phyloP scores from a whole-genome alignment of 2,329 filamentous ascomycete species.

The Neopestalotiopsis sp. region DNA sequence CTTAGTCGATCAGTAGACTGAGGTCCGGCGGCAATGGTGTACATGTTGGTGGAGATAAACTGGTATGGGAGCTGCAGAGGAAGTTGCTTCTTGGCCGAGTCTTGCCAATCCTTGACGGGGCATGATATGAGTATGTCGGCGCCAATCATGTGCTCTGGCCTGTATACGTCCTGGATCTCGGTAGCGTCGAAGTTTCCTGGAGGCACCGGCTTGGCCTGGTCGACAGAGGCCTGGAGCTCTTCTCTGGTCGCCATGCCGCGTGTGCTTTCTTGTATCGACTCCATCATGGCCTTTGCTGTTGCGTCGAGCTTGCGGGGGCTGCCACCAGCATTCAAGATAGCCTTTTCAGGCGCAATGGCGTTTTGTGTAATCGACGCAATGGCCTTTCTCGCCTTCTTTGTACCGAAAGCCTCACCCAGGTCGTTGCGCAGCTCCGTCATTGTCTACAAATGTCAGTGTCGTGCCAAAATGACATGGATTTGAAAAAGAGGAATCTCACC shows the following conservation, averaged over 20 bases:
- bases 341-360: slow-evolving; percentile 69
- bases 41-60: slow-evolving; percentile 70
- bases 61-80: slow-evolving; percentile 62
- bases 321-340: slow-evolving; percentile 48
- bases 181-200: slow-evolving; percentile 70
- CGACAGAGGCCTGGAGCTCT: slow-evolving; percentile 66
- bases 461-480: background rate
- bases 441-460: slow-evolving; percentile 46
- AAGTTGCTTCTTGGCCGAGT: slow-evolving; percentile 64
- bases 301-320: slow-evolving; percentile 57
- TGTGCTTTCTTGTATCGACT: slow-evolving; percentile 65
- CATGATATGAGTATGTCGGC: slow-evolving; percentile 69
- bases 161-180: slow-evolving; percentile 75
- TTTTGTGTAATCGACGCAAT: slow-evolving; percentile 66
- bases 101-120: slow-evolving; percentile 76
- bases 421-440: slow-evolving; percentile 68
- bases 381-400: slow-evolving; percentile 83
- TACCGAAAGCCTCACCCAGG: slow-evolving; percentile 80
- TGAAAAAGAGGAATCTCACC: slow-evolving; percentile 33
- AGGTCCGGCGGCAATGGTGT: slow-evolving; percentile 56
- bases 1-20: slow-evolving; percentile 58
- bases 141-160: slow-evolving; percentile 69
- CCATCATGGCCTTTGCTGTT: slow-evolving; percentile 64
- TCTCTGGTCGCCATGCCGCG: slow-evolving; percentile 70
- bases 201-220: slow-evolving; percentile 75